phyloP scores from a whole-genome alignment of 1,284 basidiomycete genomes.

The Pseudozyma tsukubaensis region DNA sequence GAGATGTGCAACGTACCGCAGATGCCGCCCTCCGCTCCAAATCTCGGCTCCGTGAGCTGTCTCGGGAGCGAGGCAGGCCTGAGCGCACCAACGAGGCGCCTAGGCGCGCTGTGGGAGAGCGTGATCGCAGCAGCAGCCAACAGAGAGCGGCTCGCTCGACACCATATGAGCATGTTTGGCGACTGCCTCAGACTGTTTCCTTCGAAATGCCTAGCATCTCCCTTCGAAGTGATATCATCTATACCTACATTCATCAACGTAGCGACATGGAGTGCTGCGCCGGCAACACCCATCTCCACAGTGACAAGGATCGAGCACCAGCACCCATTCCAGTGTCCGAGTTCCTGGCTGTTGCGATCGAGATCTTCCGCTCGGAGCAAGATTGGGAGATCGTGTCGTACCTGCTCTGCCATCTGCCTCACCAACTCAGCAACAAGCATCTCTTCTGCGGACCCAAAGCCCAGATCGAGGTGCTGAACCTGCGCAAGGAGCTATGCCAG shows the following conservation, averaged over 20 bases:
- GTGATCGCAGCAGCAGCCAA: conserved; percentile 73
- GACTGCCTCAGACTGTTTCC: conserved; percentile 78
- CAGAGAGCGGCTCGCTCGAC: conserved; percentile 26
- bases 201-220: conserved; percentile 74
- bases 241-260: conserved; percentile 65
- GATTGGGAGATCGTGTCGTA: conserved; percentile 97
- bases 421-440: conserved; percentile 94
- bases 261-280: conserved; percentile 71
- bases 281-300: conserved; percentile 53
- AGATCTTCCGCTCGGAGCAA: conserved; percentile 79
- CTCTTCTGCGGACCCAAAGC: conserved; percentile 91
- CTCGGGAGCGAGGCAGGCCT: conserved; percentile 36
- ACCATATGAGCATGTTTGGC: conserved; percentile 75
- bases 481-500: conserved; percentile 79
- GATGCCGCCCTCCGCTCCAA: conserved; percentile 33
- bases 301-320: conserved; percentile 45
- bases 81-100: conserved; percentile 33
- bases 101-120: conserved; percentile 24
- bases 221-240: conserved; percentile 72
- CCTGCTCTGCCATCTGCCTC: conserved; percentile 87
- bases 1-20: conserved; percentile 35
- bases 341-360: conserved; percentile 78
- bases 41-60: conserved; percentile 46
- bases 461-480: conserved; percentile 75
- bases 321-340: conserved; percentile 78